A percentile compares a stretch with the other conserved stretches of the same genome.
Conservation (phyloP, 1,284 basidiomycete genomes). For the Amylostereum chailletii region DNA sequence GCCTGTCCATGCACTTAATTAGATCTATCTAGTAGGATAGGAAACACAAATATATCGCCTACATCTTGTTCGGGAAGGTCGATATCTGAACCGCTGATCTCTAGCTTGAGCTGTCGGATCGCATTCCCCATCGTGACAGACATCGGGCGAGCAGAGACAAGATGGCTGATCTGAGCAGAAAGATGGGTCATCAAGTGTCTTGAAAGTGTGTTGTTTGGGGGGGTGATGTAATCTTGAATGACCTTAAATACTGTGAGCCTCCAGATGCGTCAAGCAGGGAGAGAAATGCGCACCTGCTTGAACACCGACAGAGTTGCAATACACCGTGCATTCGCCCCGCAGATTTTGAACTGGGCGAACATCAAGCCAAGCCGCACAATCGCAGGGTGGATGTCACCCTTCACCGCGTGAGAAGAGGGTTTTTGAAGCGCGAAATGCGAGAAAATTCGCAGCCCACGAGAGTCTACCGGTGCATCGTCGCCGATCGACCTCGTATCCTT, state of each 20-base stretch:
- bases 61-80: slow-evolving; percentile 94
- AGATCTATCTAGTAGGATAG: neutral
- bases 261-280: slow-evolving; percentile 10
- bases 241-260: slow-evolving; percentile 32
- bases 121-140: slow-evolving; percentile 96
- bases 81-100: slow-evolving; percentile 88
- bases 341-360: slow-evolving; percentile 81
- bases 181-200: slow-evolving; percentile 83
- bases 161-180: slow-evolving; percentile 85
- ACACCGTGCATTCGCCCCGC: slow-evolving; percentile 81
- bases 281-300: slow-evolving; percentile 56
- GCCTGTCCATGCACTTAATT: slow-evolving; percentile 29
- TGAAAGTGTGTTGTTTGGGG: slow-evolving; percentile 74
- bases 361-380: slow-evolving; percentile 73
- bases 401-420: slow-evolving; percentile 40
- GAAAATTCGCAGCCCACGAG: slow-evolving; percentile 67
- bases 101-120: slow-evolving; percentile 90
- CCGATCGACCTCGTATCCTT: slow-evolving; percentile 16
- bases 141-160: slow-evolving; percentile 83
- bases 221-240: slow-evolving; percentile 81
- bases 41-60: slow-evolving; percentile 19
- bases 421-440: slow-evolving; percentile 76
- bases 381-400: slow-evolving; percentile 78
- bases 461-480: slow-evolving; percentile 26
- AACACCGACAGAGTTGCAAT: slow-evolving; percentile 82